A percentile compares a stretch with the other conserved stretches of the same genome.
Evolutionary conservation across 495 filamentous ascomycete species (phyloP).

Genomic region (Aspergillus biplanus): DNA sequence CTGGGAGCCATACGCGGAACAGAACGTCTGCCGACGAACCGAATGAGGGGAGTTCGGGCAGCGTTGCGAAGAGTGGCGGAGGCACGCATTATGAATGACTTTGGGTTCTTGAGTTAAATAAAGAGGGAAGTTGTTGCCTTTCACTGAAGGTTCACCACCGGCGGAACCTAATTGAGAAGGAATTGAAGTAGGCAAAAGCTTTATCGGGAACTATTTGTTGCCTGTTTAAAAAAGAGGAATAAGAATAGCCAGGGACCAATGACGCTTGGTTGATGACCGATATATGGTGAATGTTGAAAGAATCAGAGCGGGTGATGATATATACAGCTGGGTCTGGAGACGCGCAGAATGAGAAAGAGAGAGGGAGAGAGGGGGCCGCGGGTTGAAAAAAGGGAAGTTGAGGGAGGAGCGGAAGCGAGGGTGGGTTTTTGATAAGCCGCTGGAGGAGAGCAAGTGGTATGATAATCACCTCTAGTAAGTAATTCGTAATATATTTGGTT

Average conservation of each 20-base stretch:
- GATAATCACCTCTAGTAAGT: not conserved
- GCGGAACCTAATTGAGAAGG: constrained; percentile 25
- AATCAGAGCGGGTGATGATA: constrained; percentile 8
- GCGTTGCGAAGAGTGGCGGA: constrained; percentile 70
- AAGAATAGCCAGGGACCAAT: not conserved
- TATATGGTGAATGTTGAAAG: constrained; percentile 11
- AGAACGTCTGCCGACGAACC: constrained; percentile 87
- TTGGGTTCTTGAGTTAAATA: constrained; percentile 17
- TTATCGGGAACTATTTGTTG: not conserved
- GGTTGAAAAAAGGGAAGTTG: constrained; percentile 19
- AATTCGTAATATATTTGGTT: not conserved
- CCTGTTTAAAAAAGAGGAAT: no score
- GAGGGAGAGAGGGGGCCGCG: constrained; percentile 27
- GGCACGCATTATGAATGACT: constrained; percentile 59
- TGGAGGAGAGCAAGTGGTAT: constrained; percentile 7
- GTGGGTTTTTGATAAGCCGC: constrained; percentile 24
- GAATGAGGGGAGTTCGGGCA: constrained; percentile 80
- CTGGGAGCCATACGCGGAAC: constrained; percentile 67
- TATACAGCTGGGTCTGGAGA: constrained; percentile 24
- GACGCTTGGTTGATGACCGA: not conserved
- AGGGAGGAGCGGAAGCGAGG: constrained; percentile 29
- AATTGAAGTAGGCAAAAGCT: constrained; percentile 8
- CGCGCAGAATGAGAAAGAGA: constrained; percentile 21
- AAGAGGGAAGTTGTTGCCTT: constrained; percentile 14
- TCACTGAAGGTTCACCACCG: not conserved